A percentile compares a stretch with the other conserved stretches of the same genome.
phyloP scores from a whole-genome alignment of 2,329 filamentous ascomycete genomes.

The Fusarium subglutinans region DNA sequence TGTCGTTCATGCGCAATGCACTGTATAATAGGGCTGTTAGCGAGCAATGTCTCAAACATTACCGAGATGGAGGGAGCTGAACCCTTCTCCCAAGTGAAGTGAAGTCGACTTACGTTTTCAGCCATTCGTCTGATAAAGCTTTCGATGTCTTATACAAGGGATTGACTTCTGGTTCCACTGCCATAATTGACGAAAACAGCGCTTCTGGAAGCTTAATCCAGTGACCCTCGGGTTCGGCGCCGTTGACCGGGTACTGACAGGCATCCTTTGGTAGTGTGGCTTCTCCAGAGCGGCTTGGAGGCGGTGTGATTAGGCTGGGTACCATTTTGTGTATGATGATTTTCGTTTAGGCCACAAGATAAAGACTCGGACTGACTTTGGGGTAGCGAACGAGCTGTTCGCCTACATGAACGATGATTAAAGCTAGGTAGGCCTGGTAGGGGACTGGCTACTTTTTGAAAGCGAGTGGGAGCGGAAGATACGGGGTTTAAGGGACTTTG shows the following conservation, averaged over 20 bases:
- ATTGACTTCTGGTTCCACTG: slow-evolving; percentile 16
- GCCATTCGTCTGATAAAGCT: slow-evolving; percentile 14
- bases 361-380: background rate
- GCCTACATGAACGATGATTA: background rate
- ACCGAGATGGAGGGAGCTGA: background rate
- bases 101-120: slow-evolving; percentile 7
- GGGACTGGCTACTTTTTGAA: background rate
- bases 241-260: background rate
- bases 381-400: background rate
- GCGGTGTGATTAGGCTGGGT: slow-evolving; percentile 18
- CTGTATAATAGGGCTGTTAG: slow-evolving; percentile 4
- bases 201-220: slow-evolving; percentile 20
- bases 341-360: background rate
- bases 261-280: background rate
- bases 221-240: background rate
- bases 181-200: slow-evolving; percentile 22
- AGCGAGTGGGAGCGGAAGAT: background rate
- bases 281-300: slow-evolving; percentile 17
- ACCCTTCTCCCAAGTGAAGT: background rate
- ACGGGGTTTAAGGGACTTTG: background rate
- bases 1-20: slow-evolving; percentile 17
- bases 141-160: slow-evolving; percentile 20
- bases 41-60: background rate
- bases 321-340: background rate
- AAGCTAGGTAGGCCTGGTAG: background rate